Base-by-base conservation (phyloP, 2,329 filamentous ascomycete genomes). In the Trichoderma koningiopsis region DNA sequence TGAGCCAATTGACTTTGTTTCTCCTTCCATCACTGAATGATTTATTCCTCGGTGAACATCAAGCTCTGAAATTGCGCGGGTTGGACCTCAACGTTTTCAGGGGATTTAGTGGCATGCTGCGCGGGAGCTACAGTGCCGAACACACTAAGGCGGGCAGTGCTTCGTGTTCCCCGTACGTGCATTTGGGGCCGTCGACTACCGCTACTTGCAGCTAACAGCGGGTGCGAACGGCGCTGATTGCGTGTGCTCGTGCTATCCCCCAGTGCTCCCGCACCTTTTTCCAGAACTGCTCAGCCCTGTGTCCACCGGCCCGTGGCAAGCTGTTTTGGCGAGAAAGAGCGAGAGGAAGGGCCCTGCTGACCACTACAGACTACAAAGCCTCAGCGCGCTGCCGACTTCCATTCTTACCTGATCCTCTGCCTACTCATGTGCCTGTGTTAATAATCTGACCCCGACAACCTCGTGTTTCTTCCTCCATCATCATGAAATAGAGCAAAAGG, bases 321-420 rank as follows among this genome's bases (percentile, higher is more conserved):
- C 53, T 35, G 35, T 27, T 22, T 49, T 57, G 27, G 43, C 53
- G 27, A 37, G 22, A 63, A 16, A 35, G 40, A 43, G 61, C 49
- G 61, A 66, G 33, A 66, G 63, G 55, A 67, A 59, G 57, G 57
- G 57, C 64, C 63, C 64, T 59, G 64, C 64, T 67, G 64, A 67
- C 57, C 55, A 57, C 52, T 65, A 57, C 55, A 29, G 35, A 33
- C 52, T 65, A 67, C 64, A 35, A 49, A 59, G 53, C 37, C 40
- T 43, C 55, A 59, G 40, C 55, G 31, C 40, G 47, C 49, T 31
- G 31, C 64, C 33, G 35, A 40, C 64, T 27, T 22, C 5, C 40
- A n/a, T 43, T n/a, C 40, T 43, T 40, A 19, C 37, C 37, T 40
- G 14, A 40, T 58, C 37, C 35, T 40, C 31, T 43, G 58, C 53